Percentiles rank a stretch among this genome's conserved stretches.
phyloP scores from a whole-genome alignment of 1,284 basidiomycete genomes.

The Cryptococcus sp. region DNA sequence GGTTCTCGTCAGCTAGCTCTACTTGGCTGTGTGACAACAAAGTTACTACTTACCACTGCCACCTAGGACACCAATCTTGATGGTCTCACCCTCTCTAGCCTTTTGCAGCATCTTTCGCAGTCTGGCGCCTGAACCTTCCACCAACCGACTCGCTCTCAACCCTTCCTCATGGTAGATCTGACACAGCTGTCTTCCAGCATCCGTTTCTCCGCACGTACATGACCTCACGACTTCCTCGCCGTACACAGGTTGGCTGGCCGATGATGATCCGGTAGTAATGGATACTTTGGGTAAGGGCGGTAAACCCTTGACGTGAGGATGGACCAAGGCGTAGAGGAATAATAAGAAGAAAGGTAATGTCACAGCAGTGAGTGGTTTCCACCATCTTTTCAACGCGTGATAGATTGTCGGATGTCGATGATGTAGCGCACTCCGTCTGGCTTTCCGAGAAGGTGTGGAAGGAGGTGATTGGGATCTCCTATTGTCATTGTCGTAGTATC shows the following conservation, averaged over 20 bases:
- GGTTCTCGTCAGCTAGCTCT: neutral
- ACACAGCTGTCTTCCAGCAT: conserved; percentile 39
- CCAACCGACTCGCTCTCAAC: conserved; percentile 32
- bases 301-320: conserved; percentile 42
- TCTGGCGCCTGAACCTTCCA: conserved; percentile 41
- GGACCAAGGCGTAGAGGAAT: conserved; percentile 37
- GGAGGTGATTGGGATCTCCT: neutral
- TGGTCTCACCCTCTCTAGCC: conserved; percentile 35
- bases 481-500: neutral
- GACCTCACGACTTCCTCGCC: conserved; percentile 16
- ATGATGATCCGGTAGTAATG: conserved; percentile 19
- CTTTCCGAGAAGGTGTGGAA: neutral
- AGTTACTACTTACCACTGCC: conserved; percentile 43
- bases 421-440: neutral
- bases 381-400: conserved; percentile 17
- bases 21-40: neutral
- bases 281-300: conserved; percentile 42
- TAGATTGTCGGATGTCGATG: conserved; percentile 6
- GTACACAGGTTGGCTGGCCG: conserved; percentile 3
- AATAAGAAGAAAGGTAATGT: conserved; percentile 34
- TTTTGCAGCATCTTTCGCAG: conserved; percentile 37
- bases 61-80: conserved; percentile 49
- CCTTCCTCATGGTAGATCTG: conserved; percentile 39
- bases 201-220: conserved; percentile 39
- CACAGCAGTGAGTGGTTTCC: conserved; percentile 31